These are phyloP conservation scores for Penicillium canescens DNA, from an alignment of 495 filamentous ascomycete species.

Conservation along the genomic window DNA sequence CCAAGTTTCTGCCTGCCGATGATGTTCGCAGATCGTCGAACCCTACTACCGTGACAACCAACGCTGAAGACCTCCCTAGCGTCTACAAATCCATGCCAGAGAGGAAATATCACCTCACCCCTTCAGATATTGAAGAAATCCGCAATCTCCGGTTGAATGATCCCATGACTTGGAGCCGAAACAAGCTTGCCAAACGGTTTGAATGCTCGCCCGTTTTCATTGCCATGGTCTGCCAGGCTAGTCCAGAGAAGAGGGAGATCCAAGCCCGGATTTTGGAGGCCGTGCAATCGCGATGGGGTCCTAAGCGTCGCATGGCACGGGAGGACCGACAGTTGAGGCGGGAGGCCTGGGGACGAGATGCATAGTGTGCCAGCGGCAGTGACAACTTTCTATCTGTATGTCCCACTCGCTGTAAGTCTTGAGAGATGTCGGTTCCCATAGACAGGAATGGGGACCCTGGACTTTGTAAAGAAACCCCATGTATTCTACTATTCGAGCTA, in stretches of 20 bases:
- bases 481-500: slow-evolving; percentile 16
- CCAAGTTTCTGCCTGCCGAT: slow-evolving; percentile 79
- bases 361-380: slow-evolving; percentile 23
- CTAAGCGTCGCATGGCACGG: slow-evolving; percentile 65
- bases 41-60: slow-evolving; percentile 15
- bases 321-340: slow-evolving; percentile 72
- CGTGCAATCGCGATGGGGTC: slow-evolving; percentile 72
- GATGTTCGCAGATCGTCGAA: slow-evolving; percentile 70
- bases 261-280: slow-evolving; percentile 59
- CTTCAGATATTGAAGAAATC: slow-evolving; percentile 77
- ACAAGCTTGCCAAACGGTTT: slow-evolving; percentile 68
- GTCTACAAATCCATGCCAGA: slow-evolving; percentile 51
- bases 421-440: no score
- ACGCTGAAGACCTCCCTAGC: slow-evolving; percentile 50
- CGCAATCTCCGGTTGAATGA: slow-evolving; percentile 64
- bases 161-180: slow-evolving; percentile 71
- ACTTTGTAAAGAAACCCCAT: slow-evolving; percentile 15
- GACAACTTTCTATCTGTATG: no score
- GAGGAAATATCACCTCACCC: slow-evolving; percentile 76
- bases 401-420: no score
- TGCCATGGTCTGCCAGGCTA: slow-evolving; percentile 50
- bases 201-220: slow-evolving; percentile 78
- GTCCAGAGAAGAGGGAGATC: slow-evolving; percentile 47
- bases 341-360: slow-evolving; percentile 55
- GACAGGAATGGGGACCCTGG: no score